Conservation (phyloP, 768 basidiomycete species). For the Tulasnella sp. region DNA sequence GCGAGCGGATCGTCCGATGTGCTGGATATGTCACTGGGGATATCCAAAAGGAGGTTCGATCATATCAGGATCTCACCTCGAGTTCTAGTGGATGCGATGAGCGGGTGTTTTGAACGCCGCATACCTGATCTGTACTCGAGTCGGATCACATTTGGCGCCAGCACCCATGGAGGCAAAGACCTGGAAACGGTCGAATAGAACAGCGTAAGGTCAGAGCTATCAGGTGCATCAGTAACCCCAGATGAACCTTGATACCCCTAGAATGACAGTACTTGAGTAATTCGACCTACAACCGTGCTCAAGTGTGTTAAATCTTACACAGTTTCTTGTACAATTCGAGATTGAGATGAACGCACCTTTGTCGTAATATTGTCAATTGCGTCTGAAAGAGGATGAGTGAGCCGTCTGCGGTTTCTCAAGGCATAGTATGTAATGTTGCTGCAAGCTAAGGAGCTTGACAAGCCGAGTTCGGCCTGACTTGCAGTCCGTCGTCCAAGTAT, state of each 20-base stretch:
- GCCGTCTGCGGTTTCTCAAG: no score
- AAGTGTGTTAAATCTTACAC: no score
- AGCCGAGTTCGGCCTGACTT: no score
- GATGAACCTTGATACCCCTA: constrained; percentile 57
- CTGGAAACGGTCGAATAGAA: constrained; percentile 28
- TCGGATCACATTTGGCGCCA: constrained; percentile 88
- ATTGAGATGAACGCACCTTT: constrained; percentile 34
- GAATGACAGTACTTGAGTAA: constrained; percentile 80
- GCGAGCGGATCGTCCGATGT: constrained; percentile 95
- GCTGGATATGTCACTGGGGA: constrained; percentile 82
- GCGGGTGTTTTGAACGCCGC: background rate
- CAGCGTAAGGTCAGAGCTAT: background rate
- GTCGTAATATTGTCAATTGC: constrained; percentile 97
- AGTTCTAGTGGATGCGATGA: background rate
- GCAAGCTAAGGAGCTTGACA: no score
- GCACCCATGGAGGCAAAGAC: constrained; percentile 98
- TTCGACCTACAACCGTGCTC: no score
- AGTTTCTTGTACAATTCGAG: no score
- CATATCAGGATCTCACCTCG: background rate
- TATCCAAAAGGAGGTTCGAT: background rate
- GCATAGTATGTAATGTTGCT: no score
- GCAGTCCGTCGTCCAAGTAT: no score
- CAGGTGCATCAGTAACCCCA: background rate
- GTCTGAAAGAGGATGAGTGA: constrained; percentile 40
- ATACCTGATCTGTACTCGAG: constrained; percentile 72